Conservation (phyloP, 2,329 filamentous ascomycete genomes). For the Fusarium dlaminii region DNA sequence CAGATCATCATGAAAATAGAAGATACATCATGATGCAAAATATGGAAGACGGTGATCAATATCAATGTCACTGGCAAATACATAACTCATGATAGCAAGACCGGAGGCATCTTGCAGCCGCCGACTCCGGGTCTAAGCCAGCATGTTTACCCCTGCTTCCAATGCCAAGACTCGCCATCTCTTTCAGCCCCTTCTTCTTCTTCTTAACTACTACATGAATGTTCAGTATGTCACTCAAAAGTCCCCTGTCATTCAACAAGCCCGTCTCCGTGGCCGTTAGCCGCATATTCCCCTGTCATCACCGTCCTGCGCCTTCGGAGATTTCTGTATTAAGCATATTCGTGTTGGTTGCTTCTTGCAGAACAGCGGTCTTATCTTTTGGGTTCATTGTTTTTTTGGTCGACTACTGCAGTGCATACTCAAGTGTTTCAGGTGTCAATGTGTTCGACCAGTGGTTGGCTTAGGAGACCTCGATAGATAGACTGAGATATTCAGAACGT, state of each 20-base stretch:
- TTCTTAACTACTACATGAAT: too few relatives aligned
- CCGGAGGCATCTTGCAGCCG: background rate
- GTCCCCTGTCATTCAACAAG: background rate
- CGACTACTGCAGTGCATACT: background rate
- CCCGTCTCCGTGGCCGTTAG: background rate
- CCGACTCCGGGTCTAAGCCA: background rate
- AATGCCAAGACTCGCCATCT: conserved; percentile 2
- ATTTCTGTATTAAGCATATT: background rate
- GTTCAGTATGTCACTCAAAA: conserved; percentile 2
- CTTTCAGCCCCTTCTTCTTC: background rate
- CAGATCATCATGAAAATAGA: background rate
- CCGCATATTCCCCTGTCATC: background rate
- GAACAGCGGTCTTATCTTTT: background rate
- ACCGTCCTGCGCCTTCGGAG: background rate
- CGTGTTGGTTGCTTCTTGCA: background rate
- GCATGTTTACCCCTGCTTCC: background rate
- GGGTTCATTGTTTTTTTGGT: conserved; percentile 68
- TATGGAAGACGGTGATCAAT: background rate
- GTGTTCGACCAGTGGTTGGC: background rate
- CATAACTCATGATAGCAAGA: background rate
- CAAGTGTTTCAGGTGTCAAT: background rate
- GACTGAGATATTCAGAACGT: background rate
- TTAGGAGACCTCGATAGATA: background rate
- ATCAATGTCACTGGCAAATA: background rate
- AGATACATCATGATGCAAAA: background rate